phyloP scores from a whole-genome alignment of 1,284 basidiomycete genomes.

The Cutaneotrichosporon cavernicola region DNA sequence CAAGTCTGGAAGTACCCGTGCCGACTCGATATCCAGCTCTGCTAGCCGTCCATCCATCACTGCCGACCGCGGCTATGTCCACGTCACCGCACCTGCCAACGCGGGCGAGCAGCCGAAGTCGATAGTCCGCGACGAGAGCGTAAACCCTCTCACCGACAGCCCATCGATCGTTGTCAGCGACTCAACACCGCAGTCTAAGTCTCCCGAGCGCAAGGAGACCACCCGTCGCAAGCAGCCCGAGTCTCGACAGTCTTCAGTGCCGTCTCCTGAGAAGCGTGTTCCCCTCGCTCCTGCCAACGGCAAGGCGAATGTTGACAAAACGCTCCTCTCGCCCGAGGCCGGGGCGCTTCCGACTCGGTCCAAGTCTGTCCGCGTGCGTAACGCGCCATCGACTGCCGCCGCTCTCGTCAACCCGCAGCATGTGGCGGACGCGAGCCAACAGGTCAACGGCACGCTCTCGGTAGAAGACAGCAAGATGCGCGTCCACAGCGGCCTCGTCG shows the following conservation, averaged over 20 bases:
- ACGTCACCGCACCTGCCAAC: slow-evolving; percentile 6
- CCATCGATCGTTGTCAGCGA: slow-evolving; percentile 23
- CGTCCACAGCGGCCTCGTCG: slow-evolving; percentile 88
- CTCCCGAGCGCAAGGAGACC: not conserved
- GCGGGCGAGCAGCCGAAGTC: slow-evolving; percentile 9
- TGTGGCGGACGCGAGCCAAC: not conserved
- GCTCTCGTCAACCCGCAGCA: slow-evolving; percentile 8
- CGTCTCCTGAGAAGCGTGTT: slow-evolving; percentile 9
- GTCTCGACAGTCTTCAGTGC: not conserved
- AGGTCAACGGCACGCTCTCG: slow-evolving; percentile 7
- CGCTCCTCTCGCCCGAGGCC: slow-evolving; percentile 12
- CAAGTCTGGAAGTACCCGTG: slow-evolving; percentile 28
- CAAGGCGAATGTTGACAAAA: slow-evolving; percentile 36
- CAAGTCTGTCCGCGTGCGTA: slow-evolving; percentile 23
- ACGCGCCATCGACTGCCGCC: not conserved
- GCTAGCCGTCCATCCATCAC: slow-evolving; percentile 16
- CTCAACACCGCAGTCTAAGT: not conserved
- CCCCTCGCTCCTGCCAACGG: slow-evolving; percentile 22
- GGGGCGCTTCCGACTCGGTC: slow-evolving; percentile 16
- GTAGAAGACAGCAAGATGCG: slow-evolving; percentile 65
- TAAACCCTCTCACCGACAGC: slow-evolving; percentile 30
- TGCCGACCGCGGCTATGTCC: slow-evolving; percentile 7
- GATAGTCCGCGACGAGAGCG: slow-evolving; percentile 27
- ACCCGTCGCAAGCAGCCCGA: not conserved
- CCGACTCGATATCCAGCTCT: slow-evolving; percentile 28